Percentiles rank a stretch among this genome's conserved stretches.
phyloP scores from a whole-genome alignment of 2,329 filamentous ascomycete genomes.

The Endoconidiophora polonica region DNA sequence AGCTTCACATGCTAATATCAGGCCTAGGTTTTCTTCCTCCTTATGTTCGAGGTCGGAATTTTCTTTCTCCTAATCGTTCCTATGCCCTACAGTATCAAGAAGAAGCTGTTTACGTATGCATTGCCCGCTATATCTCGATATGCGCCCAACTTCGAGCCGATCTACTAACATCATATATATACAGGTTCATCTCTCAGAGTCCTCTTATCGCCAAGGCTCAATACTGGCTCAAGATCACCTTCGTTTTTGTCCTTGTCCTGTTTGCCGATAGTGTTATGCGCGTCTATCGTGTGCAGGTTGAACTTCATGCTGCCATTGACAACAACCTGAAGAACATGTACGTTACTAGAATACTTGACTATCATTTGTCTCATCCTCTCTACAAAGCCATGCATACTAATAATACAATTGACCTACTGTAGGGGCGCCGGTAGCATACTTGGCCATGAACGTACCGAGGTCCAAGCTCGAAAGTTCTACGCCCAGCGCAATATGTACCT shows the following conservation, averaged over 20 bases:
- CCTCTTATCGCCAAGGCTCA: conserved; percentile 75
- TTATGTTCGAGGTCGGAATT: conserved; percentile 68
- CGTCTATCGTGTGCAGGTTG: conserved; percentile 89
- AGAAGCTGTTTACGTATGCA: conserved; percentile 61
- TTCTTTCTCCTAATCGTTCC: conserved; percentile 72
- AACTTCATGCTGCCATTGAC: conserved; percentile 60
- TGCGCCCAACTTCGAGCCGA: not conserved
- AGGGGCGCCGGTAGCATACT: conserved; percentile 45
- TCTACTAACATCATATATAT: conserved; percentile 2
- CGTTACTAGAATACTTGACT: not conserved
- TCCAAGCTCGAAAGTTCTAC: conserved; percentile 99
- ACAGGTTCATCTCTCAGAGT: conserved; percentile 87
- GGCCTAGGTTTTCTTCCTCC: conserved; percentile 59
- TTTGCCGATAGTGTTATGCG: conserved; percentile 94
- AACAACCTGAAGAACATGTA: conserved; percentile 31
- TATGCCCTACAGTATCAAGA: conserved; percentile 70
- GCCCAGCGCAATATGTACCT: conserved; percentile 99
- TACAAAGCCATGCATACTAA: too few species aligned
- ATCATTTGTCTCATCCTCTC: not conserved
- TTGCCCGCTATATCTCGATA: not conserved
- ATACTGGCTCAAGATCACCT: conserved; percentile 97
- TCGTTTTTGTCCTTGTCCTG: conserved; percentile 96
- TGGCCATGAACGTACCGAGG: conserved; percentile 90
- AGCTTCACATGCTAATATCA: conserved; percentile 4
- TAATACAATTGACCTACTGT: not conserved